Conservation (phyloP, 2,329 filamentous ascomycete genomes). For the Microcera coccophila region DNA sequence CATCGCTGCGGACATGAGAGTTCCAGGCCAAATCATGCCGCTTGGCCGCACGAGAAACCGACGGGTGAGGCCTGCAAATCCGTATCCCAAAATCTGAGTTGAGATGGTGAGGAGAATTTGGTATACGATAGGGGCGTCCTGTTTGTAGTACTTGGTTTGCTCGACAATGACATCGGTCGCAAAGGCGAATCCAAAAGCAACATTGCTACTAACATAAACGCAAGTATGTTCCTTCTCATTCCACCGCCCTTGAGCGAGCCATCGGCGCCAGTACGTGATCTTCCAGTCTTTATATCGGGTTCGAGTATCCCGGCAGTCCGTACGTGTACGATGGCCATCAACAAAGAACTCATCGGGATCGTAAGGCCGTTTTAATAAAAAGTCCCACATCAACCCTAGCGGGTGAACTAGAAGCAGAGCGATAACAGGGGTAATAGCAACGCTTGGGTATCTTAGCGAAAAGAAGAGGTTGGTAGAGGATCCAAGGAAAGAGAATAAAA, state of each 20-base stretch:
- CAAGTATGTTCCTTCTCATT: constrained; percentile 88
- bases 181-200: constrained; percentile 85
- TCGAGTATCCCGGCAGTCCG: constrained; percentile 16
- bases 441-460: constrained; percentile 83
- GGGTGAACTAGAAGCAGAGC: constrained; percentile 81
- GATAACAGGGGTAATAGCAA: constrained; percentile 85
- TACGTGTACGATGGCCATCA: constrained; percentile 42
- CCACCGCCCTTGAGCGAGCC: constrained; percentile 77
- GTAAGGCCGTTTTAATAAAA: constrained; percentile 60
- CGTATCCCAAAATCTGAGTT: constrained; percentile 81
- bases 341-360: constrained; percentile 48
- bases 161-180: constrained; percentile 88
- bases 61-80: constrained; percentile 77
- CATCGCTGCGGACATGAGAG: constrained; percentile 84
- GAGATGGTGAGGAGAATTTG: constrained; percentile 80
- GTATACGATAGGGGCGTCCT: constrained; percentile 71
- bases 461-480: constrained; percentile 86
- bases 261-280: constrained; percentile 55
- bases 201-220: constrained; percentile 85
- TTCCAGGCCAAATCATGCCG: constrained; percentile 89
- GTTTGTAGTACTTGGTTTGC: constrained; percentile 84
- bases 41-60: constrained; percentile 79
- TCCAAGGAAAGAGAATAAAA: constrained; percentile 74
- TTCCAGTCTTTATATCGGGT: constrained; percentile 22
- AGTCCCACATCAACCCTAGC: constrained; percentile 76